phyloP scores from a whole-genome alignment of 495 filamentous ascomycete genomes.

The Hypoxylon perforatum region DNA sequence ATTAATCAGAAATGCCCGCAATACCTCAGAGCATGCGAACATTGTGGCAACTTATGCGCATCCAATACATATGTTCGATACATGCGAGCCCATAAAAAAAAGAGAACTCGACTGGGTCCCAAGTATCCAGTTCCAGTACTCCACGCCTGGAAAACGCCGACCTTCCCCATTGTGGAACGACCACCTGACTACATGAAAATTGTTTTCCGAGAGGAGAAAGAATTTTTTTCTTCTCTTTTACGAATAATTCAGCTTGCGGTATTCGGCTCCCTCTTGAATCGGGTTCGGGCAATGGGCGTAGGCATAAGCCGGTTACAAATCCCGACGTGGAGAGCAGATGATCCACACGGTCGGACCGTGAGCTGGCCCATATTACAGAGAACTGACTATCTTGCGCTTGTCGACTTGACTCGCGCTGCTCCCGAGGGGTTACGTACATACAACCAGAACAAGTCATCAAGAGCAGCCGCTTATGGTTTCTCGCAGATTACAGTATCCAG shows the following conservation, averaged over 20 bases:
- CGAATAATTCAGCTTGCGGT: constrained; percentile 15
- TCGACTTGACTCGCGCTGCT: constrained; percentile 26
- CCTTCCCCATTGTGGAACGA: constrained; percentile 38
- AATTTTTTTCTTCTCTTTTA: constrained; percentile 15
- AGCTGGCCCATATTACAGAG: constrained; percentile 30
- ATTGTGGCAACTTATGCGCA: constrained; percentile 21
- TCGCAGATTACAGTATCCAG: neutral
- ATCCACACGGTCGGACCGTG: constrained; percentile 27
- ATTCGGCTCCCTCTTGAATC: constrained; percentile 11
- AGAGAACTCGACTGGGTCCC: constrained; percentile 19
- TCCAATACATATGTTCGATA: neutral
- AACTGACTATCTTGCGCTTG: constrained; percentile 6
- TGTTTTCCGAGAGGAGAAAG: constrained; percentile 10
- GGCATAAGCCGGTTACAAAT: constrained; percentile 29
- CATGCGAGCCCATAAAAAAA: constrained; percentile 24
- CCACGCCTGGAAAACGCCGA: constrained; percentile 30
- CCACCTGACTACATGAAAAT: constrained; percentile 36
- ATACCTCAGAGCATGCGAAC: constrained; percentile 6
- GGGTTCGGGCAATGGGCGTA: constrained; percentile 1
- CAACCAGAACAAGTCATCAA: neutral
- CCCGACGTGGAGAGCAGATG: constrained; percentile 36
- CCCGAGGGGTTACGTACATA: constrained; percentile 32
- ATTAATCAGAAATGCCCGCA: constrained; percentile 11
- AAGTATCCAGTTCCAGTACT: neutral
- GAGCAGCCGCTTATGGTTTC: neutral